Evolutionary conservation across 2,329 filamentous ascomycete genomes (phyloP).

Genomic region (Endoconidiophora laricicola): DNA sequence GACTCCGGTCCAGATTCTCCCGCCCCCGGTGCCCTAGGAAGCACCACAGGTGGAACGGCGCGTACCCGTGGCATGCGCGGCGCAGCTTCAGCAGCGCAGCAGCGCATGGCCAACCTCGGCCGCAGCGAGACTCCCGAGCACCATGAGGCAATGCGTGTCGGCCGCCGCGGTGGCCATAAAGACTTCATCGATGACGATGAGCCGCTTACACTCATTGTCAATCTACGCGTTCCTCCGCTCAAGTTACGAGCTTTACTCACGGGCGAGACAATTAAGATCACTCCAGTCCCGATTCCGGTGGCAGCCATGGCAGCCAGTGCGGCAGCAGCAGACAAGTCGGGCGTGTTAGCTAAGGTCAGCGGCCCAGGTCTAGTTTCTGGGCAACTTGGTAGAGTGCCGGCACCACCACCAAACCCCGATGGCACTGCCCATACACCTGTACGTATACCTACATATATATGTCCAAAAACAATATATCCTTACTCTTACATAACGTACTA

Average conservation of each 20-base stretch:
- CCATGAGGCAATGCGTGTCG: constrained; percentile 51
- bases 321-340: background rate
- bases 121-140: constrained; percentile 85
- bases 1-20: constrained; percentile 79
- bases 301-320: background rate
- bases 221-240: constrained; percentile 54
- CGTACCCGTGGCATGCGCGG: constrained; percentile 79
- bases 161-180: constrained; percentile 36
- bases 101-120: constrained; percentile 65
- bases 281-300: constrained; percentile 14
- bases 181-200: constrained; percentile 68
- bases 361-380: constrained; percentile 25
- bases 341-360: constrained; percentile 8
- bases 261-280: constrained; percentile 24
- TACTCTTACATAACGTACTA: no score
- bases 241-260: constrained; percentile 52
- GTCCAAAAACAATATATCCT: background rate
- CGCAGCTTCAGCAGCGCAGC: constrained; percentile 71
- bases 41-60: constrained; percentile 49
- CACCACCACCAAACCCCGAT: constrained; percentile 42
- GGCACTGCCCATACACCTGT: constrained; percentile 42
- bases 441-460: constrained; percentile 24
- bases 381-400: constrained; percentile 51
- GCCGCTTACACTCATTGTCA: constrained; percentile 52
- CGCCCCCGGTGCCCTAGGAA: constrained; percentile 45